These are phyloP conservation scores for Candida saitoana DNA, from an alignment of 805 yeast species.

Conservation along the genomic window DNA sequence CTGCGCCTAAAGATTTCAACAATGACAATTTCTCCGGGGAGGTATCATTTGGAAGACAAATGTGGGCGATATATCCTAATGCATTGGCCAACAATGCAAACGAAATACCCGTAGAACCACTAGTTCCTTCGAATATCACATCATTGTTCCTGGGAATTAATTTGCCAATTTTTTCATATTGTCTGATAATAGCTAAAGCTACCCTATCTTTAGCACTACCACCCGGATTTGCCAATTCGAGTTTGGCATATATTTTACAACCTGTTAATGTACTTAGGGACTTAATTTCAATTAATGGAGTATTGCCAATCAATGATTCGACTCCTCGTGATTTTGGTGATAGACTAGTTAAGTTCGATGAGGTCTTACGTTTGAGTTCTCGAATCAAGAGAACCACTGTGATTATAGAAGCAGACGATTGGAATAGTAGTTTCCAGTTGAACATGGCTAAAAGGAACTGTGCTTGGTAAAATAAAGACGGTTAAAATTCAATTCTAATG, in stretches of 20 bases:
- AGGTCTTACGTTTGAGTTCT: constrained; percentile 6
- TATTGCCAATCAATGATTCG: constrained; percentile 81
- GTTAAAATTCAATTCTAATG: too few species aligned
- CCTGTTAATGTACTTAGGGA: constrained; percentile 73
- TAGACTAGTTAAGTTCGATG: constrained; percentile 12
- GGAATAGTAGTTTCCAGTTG: constrained; percentile 10
- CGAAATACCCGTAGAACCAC: constrained; percentile 95
- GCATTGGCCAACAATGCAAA: constrained; percentile 88
- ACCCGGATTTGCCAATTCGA: constrained; percentile 85
- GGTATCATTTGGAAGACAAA: constrained; percentile 94
- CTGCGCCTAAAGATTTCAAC: constrained; percentile 73
- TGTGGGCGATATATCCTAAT: constrained; percentile 83
- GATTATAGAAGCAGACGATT: constrained; percentile 10
- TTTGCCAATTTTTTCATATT: constrained; percentile 58
- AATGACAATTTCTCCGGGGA: constrained; percentile 76
- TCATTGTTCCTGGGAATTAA: constrained; percentile 61
- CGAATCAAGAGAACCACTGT: constrained; percentile 7
- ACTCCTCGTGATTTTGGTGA: constrained; percentile 49
- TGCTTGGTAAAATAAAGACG: too few species aligned
- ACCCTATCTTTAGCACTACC: constrained; percentile 96
- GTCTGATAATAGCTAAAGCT: constrained; percentile 75
- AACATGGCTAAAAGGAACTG: too few species aligned
- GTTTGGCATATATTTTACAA: constrained; percentile 78
- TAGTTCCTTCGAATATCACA: constrained; percentile 87
- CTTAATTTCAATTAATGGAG: constrained; percentile 73